Percentiles rank a stretch among this genome's conserved stretches.
Evolutionary conservation across 2,329 filamentous ascomycete species (phyloP).

Genomic region (Fusarium albosuccineum): DNA sequence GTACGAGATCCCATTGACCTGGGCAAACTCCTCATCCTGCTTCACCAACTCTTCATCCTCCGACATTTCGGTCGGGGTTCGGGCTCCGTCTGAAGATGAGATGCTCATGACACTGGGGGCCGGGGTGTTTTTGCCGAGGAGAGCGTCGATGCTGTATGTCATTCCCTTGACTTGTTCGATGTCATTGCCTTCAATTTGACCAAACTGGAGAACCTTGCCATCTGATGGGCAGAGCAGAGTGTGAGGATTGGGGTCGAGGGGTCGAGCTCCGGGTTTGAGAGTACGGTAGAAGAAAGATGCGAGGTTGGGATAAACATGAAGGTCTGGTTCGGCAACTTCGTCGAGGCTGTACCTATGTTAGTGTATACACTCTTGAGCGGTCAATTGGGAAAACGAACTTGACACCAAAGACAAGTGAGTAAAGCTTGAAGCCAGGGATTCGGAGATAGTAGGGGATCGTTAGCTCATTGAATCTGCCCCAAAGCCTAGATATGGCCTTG

Average conservation of each 20-base stretch:
- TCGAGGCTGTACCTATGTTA: conserved; percentile 70
- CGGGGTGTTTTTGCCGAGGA: conserved; percentile 78
- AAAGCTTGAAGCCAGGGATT: conserved; percentile 90
- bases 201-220: conserved; percentile 91
- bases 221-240: conserved; percentile 90
- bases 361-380: conserved; percentile 11
- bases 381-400: conserved; percentile 60
- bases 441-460: conserved; percentile 89
- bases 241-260: conserved; percentile 83
- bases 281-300: conserved; percentile 97
- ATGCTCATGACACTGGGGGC: conserved; percentile 64
- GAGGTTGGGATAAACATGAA: conserved; percentile 91
- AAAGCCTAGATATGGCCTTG: conserved; percentile 89
- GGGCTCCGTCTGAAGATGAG: conserved; percentile 42
- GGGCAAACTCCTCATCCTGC: conserved; percentile 91
- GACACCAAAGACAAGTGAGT: conserved; percentile 92
- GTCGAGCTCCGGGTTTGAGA: conserved; percentile 88
- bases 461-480: conserved; percentile 93
- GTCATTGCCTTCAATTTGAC: conserved; percentile 90
- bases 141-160: conserved; percentile 94
- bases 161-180: conserved; percentile 99
- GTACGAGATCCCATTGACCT: conserved; percentile 95
- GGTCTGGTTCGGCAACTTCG: conserved; percentile 88
- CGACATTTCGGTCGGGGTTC: conserved; percentile 48
- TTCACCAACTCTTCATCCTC: conserved; percentile 76